These are phyloP conservation scores for Coniochaeta ligniaria DNA, from an alignment of 2,329 filamentous ascomycete genomes.

Conservation along the genomic window DNA sequence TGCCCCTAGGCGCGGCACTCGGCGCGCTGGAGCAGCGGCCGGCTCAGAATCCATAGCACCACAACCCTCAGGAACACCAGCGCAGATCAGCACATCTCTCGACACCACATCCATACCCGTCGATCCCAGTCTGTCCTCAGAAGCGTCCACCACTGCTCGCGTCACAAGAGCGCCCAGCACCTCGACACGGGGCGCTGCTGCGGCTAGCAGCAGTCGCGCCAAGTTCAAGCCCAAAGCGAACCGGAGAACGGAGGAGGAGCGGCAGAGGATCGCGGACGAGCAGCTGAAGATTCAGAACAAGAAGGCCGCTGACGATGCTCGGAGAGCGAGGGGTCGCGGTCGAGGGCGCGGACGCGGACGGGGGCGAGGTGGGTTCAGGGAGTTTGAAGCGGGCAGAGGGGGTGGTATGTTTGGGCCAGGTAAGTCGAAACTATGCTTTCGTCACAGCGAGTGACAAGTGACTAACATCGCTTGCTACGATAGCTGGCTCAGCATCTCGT, in stretches of 20 bases:
- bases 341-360: conserved; percentile 21
- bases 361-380: conserved; percentile 17
- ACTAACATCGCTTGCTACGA: neutral
- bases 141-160: neutral
- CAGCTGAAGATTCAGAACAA: conserved; percentile 20
- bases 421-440: neutral
- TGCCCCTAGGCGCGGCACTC: neutral
- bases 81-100: neutral
- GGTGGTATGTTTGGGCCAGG: neutral
- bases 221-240: conserved; percentile 26
- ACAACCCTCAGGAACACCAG: neutral
- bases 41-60: neutral
- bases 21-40: neutral
- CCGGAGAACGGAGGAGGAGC: conserved; percentile 25
- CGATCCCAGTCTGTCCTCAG: neutral
- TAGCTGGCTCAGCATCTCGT: conserved; percentile 1
- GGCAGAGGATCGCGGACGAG: conserved; percentile 26
- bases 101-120: neutral
- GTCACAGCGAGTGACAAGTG: neutral
- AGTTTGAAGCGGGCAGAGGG: conserved; percentile 8
- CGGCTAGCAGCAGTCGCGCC: conserved; percentile 5
- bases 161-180: neutral
- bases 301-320: conserved; percentile 22
- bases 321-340: conserved; percentile 16
- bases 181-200: neutral